phyloP scores from a whole-genome alignment of 2,329 filamentous ascomycete species.

The Cladorrhinum sp. region DNA sequence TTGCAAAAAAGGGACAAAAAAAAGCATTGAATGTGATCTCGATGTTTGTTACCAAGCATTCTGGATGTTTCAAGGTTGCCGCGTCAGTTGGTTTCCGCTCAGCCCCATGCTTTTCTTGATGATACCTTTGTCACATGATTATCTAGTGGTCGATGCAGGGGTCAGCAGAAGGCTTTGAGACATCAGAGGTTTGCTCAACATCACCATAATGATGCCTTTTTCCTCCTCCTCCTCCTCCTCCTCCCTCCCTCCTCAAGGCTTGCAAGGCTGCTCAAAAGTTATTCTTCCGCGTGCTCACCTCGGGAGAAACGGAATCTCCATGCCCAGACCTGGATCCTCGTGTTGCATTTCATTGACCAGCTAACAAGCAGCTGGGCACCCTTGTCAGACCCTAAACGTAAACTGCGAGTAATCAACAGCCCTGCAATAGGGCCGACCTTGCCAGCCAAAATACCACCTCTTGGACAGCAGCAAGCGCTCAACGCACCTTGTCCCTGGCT shows the following conservation, averaged over 20 bases:
- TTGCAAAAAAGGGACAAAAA: too few species aligned
- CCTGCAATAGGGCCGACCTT: constrained; percentile 7
- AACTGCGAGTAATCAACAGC: neutral
- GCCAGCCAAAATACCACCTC: neutral
- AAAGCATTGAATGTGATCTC: too few species aligned
- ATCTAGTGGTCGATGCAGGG: neutral
- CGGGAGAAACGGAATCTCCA: neutral
- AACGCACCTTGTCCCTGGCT: neutral
- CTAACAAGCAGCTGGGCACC: constrained; percentile 5
- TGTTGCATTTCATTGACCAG: constrained; percentile 7
- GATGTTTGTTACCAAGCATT: too few species aligned
- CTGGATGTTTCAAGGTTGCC: neutral
- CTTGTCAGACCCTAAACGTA: constrained; percentile 11
- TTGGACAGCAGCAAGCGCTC: too few species aligned
- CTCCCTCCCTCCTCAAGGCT: too few species aligned
- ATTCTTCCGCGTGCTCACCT: too few species aligned
- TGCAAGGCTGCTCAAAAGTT: too few species aligned
- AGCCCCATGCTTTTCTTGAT: neutral
- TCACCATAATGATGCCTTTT: too few species aligned
- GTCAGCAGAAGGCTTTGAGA: neutral
- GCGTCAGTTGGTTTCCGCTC: neutral
- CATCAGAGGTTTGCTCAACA: too few species aligned
- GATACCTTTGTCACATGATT: neutral
- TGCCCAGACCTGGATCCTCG: neutral
- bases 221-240: too few species aligned